Evolutionary conservation across 2,329 filamentous ascomycete species (phyloP).

Genomic region (Nakataea oryzae): DNA sequence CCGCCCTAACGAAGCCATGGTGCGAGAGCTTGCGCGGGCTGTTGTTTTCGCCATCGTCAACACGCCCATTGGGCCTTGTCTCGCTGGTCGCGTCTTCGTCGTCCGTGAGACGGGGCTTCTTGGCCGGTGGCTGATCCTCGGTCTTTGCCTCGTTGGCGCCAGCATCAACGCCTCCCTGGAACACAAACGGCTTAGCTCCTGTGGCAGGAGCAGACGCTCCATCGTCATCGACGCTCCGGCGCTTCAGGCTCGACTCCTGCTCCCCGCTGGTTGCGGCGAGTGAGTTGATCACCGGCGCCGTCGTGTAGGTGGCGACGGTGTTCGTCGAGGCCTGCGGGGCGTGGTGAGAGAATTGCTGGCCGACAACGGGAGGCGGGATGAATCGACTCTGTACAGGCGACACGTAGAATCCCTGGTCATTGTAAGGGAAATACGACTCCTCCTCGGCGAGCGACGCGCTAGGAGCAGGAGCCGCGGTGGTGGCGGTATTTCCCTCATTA

Average conservation of each 20-base stretch:
- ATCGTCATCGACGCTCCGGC: not conserved
- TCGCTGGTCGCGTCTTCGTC: not conserved
- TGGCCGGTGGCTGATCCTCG: not conserved
- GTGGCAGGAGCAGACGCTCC: not conserved
- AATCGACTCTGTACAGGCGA: not conserved
- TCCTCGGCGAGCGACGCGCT: no score
- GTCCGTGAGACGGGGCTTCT: not conserved
- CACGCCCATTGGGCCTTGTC: not conserved
- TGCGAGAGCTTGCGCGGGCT: not conserved
- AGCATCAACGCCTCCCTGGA: not conserved
- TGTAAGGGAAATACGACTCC: not conserved
- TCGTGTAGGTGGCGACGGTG: not conserved
- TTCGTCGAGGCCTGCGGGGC: not conserved
- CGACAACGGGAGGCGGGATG: not conserved
- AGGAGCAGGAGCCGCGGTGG: not conserved
- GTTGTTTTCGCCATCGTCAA: not conserved
- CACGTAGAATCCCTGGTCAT: slow-evolving; percentile 3
- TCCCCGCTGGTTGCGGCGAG: not conserved
- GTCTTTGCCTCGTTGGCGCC: not conserved
- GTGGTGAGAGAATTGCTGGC: not conserved
- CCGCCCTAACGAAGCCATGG: not conserved
- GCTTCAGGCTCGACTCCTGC: not conserved
- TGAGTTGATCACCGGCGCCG: not conserved
- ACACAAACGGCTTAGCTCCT: not conserved
- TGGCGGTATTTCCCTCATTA: not conserved